A percentile compares a stretch with the other conserved stretches of the same genome.
phyloP scores from a whole-genome alignment of 768 basidiomycete species.

The Mycena rebaudengoi region DNA sequence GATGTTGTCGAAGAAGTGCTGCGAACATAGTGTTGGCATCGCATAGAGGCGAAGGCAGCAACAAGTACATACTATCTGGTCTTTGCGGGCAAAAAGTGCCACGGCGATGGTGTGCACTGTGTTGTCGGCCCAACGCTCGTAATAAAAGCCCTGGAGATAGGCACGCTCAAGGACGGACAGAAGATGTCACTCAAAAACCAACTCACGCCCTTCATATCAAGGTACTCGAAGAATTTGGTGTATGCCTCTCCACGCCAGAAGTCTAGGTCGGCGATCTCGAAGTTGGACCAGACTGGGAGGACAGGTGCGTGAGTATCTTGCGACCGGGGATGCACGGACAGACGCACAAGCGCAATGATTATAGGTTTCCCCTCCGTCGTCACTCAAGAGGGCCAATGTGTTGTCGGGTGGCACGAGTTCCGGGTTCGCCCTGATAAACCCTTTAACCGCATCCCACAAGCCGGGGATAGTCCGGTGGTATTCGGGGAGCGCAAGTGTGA shows the following conservation, averaged over 20 bases:
- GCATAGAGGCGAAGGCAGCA: too few species aligned
- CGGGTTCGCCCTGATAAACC: slow-evolving; percentile 73
- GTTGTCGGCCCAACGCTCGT: too few species aligned
- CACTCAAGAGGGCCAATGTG: slow-evolving; percentile 77
- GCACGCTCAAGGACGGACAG: too few species aligned
- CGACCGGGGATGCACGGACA: not conserved
- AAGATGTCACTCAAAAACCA: too few species aligned
- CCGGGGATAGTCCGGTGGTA: slow-evolving; percentile 84
- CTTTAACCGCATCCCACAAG: slow-evolving; percentile 79
- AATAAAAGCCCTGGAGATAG: too few species aligned
- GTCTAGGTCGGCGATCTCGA: slow-evolving; percentile 90
- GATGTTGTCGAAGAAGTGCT: too few species aligned
- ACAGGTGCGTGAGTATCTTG: not conserved
- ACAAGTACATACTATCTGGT: too few species aligned
- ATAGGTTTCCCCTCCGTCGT: slow-evolving; percentile 70
- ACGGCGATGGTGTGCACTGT: too few species aligned
- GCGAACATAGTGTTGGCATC: too few species aligned
- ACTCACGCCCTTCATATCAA: slow-evolving; percentile 85
- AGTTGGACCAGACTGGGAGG: slow-evolving; percentile 83
- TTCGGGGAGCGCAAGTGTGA: slow-evolving; percentile 82
- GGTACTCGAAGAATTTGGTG: slow-evolving; percentile 80
- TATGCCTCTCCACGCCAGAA: slow-evolving; percentile 91
- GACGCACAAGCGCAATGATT: slow-evolving; percentile 74
- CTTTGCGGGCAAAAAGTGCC: too few species aligned
- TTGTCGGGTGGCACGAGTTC: slow-evolving; percentile 70